Conservation (phyloP, 1,284 basidiomycete species). For the Amylostereum areolatum region DNA sequence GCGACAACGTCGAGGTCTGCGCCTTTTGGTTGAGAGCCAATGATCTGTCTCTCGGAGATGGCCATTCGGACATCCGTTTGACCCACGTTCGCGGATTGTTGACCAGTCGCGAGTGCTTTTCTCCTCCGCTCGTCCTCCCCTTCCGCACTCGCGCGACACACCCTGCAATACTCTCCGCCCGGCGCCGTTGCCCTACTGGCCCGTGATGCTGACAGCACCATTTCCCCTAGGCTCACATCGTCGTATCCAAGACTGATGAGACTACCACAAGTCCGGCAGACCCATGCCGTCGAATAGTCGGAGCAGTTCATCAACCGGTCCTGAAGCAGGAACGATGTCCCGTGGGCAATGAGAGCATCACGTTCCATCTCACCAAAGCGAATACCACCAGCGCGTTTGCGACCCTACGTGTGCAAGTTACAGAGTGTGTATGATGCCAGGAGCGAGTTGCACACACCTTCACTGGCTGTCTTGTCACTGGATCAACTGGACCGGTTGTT, state of each 20-base stretch:
- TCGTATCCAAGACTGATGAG: slow-evolving; percentile 95
- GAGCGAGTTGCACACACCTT: slow-evolving; percentile 55
- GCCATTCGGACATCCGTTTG: slow-evolving; percentile 53
- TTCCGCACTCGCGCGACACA: slow-evolving; percentile 73
- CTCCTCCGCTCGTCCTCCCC: slow-evolving; percentile 54
- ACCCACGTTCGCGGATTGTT: slow-evolving; percentile 25
- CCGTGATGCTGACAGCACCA: slow-evolving; percentile 43
- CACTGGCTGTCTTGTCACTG: slow-evolving; percentile 93
- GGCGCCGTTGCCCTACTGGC: slow-evolving; percentile 55
- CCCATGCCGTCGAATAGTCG: slow-evolving; percentile 98
- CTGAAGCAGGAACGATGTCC: slow-evolving; percentile 96
- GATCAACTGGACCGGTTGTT: slow-evolving; percentile 96
- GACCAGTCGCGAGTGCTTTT: slow-evolving; percentile 44
- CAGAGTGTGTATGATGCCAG: background rate
- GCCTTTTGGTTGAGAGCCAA: slow-evolving; percentile 54
- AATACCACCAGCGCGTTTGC: slow-evolving; percentile 98
- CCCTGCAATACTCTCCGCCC: slow-evolving; percentile 85
- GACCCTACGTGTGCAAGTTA: slow-evolving; percentile 51
- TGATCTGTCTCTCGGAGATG: slow-evolving; percentile 59
- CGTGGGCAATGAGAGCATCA: slow-evolving; percentile 97
- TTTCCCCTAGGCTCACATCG: slow-evolving; percentile 68
- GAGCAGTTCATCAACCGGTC: slow-evolving; percentile 99
- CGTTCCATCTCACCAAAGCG: slow-evolving; percentile 99
- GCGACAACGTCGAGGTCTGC: slow-evolving; percentile 90
- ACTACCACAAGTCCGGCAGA: slow-evolving; percentile 93